Evolutionary conservation across 148 eudicot species (phyloP), one percentile per base, ranked within the genome.

Genomic region (Rheum nobile): DNA sequence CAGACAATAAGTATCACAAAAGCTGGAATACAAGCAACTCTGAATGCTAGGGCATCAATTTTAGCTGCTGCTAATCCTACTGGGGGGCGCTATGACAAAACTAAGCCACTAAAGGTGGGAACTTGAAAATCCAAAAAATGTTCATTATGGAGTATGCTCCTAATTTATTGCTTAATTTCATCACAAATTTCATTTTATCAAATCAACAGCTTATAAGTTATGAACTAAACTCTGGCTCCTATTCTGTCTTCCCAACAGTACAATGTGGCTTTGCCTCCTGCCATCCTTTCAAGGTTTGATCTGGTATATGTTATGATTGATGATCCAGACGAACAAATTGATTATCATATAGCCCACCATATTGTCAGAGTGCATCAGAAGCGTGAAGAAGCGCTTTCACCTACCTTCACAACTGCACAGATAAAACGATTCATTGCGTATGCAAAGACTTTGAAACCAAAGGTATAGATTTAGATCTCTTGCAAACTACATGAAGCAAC

Each of bases 41-140:
- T 95, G 70, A 95, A 95, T 82, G 99, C 99, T 41, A 79, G 97
- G 85, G 92, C 99, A 59, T 89, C 99, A 74, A 92, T 95, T 73
- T 87, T 95, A 79, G 99, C 99, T 84, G 99, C 99, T 72, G 99
- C 99, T 50, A 95, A 95, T 80, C 99, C 99, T 67, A 85, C 92
- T 24, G 97, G 97, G 6, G 99, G 99, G 12, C 99, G 97, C 55
- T 95, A 95, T 82, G 99, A 95, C 75, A 95, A 95, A 84, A 87
- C 96, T 37, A 95, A 92, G 82, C 99, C 99, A 46, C 52, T 95
- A 13, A 95, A 95, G 90, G 99, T 95, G 70, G 69, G 71, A 24
- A 75, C 39, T 4, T 28, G 19, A 13, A 29, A n/a, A 1, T 61
- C 19, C 19, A 12, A 29, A 8, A 28, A 61, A 61, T 14, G 24